A percentile compares a stretch with the other conserved stretches of the same genome.
Conservation (phyloP, 768 basidiomycete species). For the Tephrocybe sp. region DNA sequence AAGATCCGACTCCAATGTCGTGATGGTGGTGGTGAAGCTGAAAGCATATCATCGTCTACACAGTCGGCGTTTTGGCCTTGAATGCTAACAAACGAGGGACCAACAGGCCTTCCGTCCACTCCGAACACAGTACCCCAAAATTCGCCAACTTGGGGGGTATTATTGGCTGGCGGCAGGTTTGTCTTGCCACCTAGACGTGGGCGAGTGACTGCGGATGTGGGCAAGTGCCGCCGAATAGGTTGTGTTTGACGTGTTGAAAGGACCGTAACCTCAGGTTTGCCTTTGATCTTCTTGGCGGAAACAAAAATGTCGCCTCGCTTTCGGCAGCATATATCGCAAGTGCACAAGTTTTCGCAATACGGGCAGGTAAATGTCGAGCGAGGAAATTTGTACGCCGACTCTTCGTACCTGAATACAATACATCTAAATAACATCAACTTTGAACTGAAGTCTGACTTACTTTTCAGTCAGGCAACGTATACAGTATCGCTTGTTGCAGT, state of each 20-base stretch:
- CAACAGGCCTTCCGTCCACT: conserved; percentile 25
- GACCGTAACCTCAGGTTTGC: neutral
- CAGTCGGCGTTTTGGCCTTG: conserved; percentile 20
- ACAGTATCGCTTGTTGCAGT: conserved; percentile 16
- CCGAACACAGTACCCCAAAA: conserved; percentile 31
- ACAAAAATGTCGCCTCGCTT: conserved; percentile 47
- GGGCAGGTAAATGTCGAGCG: conserved; percentile 38
- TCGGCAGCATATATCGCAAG: conserved; percentile 42
- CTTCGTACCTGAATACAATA: conserved; percentile 26
- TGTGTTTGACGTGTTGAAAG: neutral
- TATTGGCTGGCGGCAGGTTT: conserved; percentile 6
- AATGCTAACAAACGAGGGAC: conserved; percentile 20
- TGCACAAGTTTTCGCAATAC: conserved; percentile 40
- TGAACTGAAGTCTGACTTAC: conserved; percentile 5
- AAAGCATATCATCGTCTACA: conserved; percentile 3
- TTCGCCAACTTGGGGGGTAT: conserved; percentile 15
- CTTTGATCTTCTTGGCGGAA: neutral
- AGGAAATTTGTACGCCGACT: conserved; percentile 16
- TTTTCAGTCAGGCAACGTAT: conserved; percentile 17
- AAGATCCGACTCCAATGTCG: conserved; percentile 20
- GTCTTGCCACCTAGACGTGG: conserved; percentile 7
- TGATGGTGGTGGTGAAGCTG: neutral
- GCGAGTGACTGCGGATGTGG: neutral
- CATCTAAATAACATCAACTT: neutral
- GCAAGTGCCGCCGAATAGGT: neutral